Conservation (phyloP, 75 land plant species). For the Azolla pinnata region DNA sequence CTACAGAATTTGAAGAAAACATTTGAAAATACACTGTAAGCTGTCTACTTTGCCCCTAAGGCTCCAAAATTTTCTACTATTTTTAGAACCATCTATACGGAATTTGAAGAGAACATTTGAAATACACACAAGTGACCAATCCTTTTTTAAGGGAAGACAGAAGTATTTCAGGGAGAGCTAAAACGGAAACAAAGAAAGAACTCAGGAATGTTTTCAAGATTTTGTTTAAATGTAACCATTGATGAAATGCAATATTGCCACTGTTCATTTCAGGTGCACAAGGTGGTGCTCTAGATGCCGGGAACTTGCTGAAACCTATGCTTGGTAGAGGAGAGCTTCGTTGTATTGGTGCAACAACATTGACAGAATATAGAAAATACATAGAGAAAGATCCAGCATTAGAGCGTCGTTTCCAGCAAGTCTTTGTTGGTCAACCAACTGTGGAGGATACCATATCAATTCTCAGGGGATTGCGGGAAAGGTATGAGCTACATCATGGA, state of each 20-base stretch:
- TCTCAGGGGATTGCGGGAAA: conserved; percentile 45
- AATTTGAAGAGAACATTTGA: no score
- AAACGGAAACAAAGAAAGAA: no score
- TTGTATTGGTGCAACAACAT: conserved; percentile 62
- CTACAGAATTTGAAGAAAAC: not conserved
- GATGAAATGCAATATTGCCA: no score
- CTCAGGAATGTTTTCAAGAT: no score
- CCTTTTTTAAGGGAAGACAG: no score
- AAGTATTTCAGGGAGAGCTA: no score
- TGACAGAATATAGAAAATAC: conserved; percentile 55
- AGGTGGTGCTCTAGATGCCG: conserved; percentile 55
- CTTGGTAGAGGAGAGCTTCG: conserved; percentile 53
- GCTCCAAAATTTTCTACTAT: no score
- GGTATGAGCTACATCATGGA: conserved; percentile 57
- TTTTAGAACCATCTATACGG: no score
- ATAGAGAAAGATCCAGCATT: conserved; percentile 60
- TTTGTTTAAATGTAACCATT: no score
- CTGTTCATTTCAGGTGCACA: conserved; percentile 32
- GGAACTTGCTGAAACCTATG: conserved; percentile 54
- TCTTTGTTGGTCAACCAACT: conserved; percentile 48
- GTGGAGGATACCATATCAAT: conserved; percentile 50
- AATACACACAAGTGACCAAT: no score
- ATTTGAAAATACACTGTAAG: no score
- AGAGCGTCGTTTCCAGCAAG: conserved; percentile 56
- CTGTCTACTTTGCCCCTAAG: no score